A percentile compares a stretch with the other conserved stretches of the same genome.
Conservation (phyloP, 192 early-diverging fungal genomes). For the Coemansia sp. region DNA sequence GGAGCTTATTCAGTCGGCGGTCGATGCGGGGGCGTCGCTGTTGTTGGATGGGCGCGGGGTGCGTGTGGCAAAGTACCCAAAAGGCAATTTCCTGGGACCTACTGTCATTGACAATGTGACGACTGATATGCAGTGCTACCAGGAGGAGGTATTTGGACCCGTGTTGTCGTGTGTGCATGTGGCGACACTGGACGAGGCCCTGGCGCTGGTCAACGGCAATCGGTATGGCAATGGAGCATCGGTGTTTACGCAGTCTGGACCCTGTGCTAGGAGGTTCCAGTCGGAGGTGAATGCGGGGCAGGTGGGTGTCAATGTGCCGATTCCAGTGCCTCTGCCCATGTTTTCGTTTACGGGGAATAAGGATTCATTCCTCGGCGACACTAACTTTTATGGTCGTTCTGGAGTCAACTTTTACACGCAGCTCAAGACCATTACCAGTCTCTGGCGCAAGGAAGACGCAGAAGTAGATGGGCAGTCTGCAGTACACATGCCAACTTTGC, state of each 20-base stretch:
- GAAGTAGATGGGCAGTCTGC: conserved; percentile 58
- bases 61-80: conserved; percentile 73
- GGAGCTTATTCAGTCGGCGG: conserved; percentile 75
- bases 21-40: conserved; percentile 84
- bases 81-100: conserved; percentile 96
- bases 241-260: conserved; percentile 90
- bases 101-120: conserved; percentile 80
- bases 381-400: conserved; percentile 88
- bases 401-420: conserved; percentile 88
- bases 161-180: conserved; percentile 83
- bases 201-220: conserved; percentile 88
- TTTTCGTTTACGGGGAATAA: conserved; percentile 94
- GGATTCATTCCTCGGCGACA: conserved; percentile 89
- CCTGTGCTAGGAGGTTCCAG: conserved; percentile 84
- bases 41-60: conserved; percentile 86
- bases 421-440: conserved; percentile 91
- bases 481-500: conserved; percentile 89
- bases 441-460: conserved; percentile 91
- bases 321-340: conserved; percentile 96
- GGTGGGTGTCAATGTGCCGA: conserved; percentile 87
- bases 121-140: conserved; percentile 84
- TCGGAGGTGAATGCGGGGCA: conserved; percentile 91
- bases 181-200: conserved; percentile 87
- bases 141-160: conserved; percentile 95
- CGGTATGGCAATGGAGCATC: conserved; percentile 86